Conservation (phyloP, 257 asterid species). For the Capsicum chinense region DNA sequence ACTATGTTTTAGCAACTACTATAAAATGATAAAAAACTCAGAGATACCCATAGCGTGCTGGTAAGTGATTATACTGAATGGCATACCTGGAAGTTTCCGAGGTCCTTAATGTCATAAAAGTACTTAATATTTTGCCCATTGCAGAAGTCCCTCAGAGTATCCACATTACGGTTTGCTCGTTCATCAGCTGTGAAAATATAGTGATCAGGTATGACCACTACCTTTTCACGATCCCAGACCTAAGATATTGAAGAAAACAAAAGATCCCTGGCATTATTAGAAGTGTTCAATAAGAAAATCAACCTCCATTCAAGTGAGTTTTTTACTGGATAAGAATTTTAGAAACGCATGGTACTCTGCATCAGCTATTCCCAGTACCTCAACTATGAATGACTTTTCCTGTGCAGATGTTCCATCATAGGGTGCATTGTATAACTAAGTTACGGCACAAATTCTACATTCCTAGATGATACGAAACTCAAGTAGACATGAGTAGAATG, state of each 20-base stretch:
- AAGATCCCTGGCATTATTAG: not conserved
- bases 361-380: not conserved
- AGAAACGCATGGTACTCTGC: not conserved
- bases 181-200: conserved; percentile 92
- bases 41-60: not conserved
- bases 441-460: not conserved
- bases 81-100: conserved; percentile 79
- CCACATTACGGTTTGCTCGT: conserved; percentile 89
- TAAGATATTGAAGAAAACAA: conserved; percentile 27
- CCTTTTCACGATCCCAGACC: conserved; percentile 98
- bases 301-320: not conserved
- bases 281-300: not conserved
- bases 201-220: conserved; percentile 88
- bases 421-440: not conserved
- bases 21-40: not conserved
- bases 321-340: not conserved
- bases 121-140: conserved; percentile 80
- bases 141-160: conserved; percentile 87
- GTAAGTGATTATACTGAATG: not conserved
- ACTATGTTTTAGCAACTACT: not conserved
- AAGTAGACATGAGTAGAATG: not conserved
- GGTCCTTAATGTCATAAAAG: conserved; percentile 89
- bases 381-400: not conserved
- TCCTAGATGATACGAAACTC: not conserved
- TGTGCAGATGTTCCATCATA: not conserved